phyloP scores from a whole-genome alignment of 1,284 basidiomycete species.

The Ganoderma lingzhi region DNA sequence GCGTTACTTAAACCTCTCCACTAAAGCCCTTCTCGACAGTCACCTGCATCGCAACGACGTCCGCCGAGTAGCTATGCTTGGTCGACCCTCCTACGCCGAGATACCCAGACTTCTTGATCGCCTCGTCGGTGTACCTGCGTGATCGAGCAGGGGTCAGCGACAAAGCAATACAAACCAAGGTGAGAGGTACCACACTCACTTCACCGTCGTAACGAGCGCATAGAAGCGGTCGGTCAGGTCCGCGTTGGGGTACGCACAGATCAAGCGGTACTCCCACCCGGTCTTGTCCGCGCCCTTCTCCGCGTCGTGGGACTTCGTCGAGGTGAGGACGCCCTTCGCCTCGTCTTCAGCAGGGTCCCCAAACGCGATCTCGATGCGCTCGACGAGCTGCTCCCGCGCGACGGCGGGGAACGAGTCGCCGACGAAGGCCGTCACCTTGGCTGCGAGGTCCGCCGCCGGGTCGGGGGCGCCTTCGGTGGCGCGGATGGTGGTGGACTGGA shows the following conservation, averaged over 20 bases:
- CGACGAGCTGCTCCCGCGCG: not conserved
- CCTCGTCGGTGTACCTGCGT: not conserved
- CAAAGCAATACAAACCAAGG: not conserved
- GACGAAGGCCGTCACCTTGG: not conserved
- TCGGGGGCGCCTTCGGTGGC: not conserved
- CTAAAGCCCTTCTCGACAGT: not conserved
- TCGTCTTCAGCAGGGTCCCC: not conserved
- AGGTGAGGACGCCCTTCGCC: not conserved
- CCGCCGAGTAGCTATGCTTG: not conserved
- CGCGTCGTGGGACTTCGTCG: not conserved
- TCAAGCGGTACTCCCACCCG: conserved; percentile 5
- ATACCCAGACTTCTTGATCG: not conserved
- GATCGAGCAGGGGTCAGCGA: not conserved
- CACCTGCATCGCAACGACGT: conserved; percentile 3
- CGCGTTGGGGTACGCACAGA: not conserved
- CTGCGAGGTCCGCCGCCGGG: not conserved
- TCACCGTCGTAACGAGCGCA: not conserved
- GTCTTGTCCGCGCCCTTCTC: not conserved
- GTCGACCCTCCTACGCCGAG: not conserved
- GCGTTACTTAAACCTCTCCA: not conserved
- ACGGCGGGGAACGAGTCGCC: not conserved
- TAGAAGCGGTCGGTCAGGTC: not conserved
- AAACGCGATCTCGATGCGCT: not conserved
- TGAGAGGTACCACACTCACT: not conserved
- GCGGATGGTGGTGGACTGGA: not conserved